phyloP scores from a whole-genome alignment of 306 rosid species.

The Betula pendula region DNA sequence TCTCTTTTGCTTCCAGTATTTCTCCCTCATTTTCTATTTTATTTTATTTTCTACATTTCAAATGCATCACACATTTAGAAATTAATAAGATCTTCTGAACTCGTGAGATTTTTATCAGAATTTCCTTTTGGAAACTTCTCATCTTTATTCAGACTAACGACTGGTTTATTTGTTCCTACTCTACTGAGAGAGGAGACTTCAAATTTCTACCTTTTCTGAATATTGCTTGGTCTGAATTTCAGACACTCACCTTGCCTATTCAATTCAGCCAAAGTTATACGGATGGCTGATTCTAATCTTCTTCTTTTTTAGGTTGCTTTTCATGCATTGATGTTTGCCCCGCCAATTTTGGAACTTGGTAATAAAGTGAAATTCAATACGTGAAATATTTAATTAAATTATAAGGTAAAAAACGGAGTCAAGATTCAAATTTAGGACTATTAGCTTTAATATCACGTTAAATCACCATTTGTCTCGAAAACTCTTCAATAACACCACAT shows the following conservation, averaged over 20 bases:
- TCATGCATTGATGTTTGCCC: constrained; percentile 82
- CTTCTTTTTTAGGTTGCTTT: constrained; percentile 75
- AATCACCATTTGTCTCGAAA: too few species aligned
- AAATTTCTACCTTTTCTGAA: not conserved
- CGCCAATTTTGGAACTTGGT: constrained; percentile 75
- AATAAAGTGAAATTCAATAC: too few species aligned
- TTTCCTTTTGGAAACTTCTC: not conserved
- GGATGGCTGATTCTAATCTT: constrained; percentile 23
- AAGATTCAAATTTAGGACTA: too few species aligned
- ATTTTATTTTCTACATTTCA: too few species aligned
- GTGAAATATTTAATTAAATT: too few species aligned
- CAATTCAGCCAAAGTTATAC: not conserved
- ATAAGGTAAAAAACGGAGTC: too few species aligned
- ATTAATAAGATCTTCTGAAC: not conserved
- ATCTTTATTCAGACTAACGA: not conserved
- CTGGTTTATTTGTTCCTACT: not conserved
- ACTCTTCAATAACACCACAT: too few species aligned
- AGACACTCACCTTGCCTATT: not conserved
- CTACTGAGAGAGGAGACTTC: not conserved
- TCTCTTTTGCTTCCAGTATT: too few species aligned
- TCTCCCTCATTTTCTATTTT: too few species aligned
- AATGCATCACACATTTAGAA: not conserved
- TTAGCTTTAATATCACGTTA: too few species aligned
- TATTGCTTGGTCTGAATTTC: not conserved
- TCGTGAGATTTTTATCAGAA: not conserved